phyloP scores from a whole-genome alignment of 2,329 filamentous ascomycete genomes.

The Colletotrichum coccodes region DNA sequence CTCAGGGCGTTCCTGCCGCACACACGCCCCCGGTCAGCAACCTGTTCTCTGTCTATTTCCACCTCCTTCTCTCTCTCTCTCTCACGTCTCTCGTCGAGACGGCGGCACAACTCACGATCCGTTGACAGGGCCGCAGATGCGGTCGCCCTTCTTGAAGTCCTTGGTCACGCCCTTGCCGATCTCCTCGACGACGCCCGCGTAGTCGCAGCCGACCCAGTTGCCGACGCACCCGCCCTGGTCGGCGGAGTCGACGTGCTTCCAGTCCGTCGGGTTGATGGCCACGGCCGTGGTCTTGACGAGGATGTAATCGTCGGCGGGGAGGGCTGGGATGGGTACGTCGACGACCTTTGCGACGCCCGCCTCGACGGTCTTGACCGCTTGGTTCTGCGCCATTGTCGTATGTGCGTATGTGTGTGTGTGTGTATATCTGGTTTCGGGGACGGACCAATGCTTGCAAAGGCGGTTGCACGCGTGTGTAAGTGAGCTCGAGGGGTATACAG shows the following conservation, averaged over 20 bases:
- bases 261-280: conserved; percentile 49
- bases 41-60: too few relatives aligned
- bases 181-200: conserved; percentile 57
- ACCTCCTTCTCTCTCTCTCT: background rate
- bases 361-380: conserved; percentile 31
- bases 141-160: conserved; percentile 57
- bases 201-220: conserved; percentile 54
- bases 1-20: conserved; percentile 35
- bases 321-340: conserved; percentile 34
- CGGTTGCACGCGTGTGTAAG: too few relatives aligned
- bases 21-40: background rate
- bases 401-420: background rate
- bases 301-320: conserved; percentile 41
- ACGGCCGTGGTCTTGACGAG: conserved; percentile 48
- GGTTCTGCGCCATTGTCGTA: conserved; percentile 29
- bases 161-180: conserved; percentile 55
- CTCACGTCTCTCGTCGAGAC: too few relatives aligned
- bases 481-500: background rate
- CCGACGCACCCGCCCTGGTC: conserved; percentile 33
- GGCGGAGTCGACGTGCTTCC: conserved; percentile 44
- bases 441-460: too few relatives aligned
- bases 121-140: conserved; percentile 52
- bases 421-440: background rate
- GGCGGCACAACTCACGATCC: conserved; percentile 40
- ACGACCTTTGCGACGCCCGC: conserved; percentile 43